Base-by-base conservation (phyloP, 768 basidiomycete species). In the Boletellus emodensis region DNA sequence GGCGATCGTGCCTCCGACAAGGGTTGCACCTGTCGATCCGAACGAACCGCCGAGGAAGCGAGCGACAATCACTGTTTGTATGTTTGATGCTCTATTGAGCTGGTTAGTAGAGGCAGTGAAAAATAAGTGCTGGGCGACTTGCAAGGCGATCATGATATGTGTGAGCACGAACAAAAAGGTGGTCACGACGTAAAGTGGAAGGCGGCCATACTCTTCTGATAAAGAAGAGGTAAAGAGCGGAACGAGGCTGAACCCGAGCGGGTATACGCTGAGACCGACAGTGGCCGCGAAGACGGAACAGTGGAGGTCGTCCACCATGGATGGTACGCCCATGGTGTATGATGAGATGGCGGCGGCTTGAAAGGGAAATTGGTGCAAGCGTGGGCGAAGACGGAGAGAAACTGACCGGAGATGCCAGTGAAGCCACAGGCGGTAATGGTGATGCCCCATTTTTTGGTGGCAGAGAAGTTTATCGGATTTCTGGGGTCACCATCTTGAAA, bases 1-100 rank as follows among this genome's bases (percentile, higher is more conserved):
- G 37, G 83, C 79, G 22, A 86, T 77, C 2, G 82, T 84, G n/a
- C 86, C 86, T 18, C 83, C 84, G 17, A 87, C 86, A 75, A 87
- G 83, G 0, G 83, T 84, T 0, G 84, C 76, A 28, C 81, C 83
- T 0, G 85, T 86, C 10, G 85, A 85, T 7, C 81, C 84, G 60
- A 82, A 83, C 0, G 76, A 77, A 8, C 86, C 86, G 49, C 80
- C 75, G 1, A 89, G 60, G 53, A 87, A 79, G n/a, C 86, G 77
- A 0, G 75, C 81, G 46, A 84, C 49, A 35, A 85, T 75, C n/a
- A 88, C 83, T 0, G 81, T 83, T 47, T 81, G 76, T 18, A 88
- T 71, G 54, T 77, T 74, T 28, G 68, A 60, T 3, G 74, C 64
- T 20, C 75, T 75, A 43, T 40, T 3, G 14, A 17, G 15, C 4